Percentiles rank a stretch among this genome's conserved stretches.
Conservation (phyloP, 139 green algal genomes). For the Microglena sp. region DNA sequence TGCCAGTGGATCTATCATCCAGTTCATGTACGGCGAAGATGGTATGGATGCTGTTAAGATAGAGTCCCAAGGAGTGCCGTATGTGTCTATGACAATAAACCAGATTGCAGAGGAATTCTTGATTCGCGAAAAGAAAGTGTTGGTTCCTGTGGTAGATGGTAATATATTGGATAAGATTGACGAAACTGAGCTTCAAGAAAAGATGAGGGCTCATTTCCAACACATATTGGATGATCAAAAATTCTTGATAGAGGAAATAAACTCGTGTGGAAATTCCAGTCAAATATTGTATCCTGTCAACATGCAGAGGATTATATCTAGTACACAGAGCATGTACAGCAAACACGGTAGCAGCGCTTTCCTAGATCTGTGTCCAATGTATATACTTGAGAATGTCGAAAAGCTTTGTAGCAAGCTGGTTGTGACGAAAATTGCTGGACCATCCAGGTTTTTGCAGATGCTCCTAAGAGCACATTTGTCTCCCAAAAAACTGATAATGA, state of each 20-base stretch:
- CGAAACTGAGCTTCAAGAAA: too few relatives aligned
- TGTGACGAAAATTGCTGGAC: too few relatives aligned
- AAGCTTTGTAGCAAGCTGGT: too few relatives aligned
- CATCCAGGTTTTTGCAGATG: not conserved
- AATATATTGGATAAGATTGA: slow-evolving; percentile 56
- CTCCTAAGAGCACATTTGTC: too few relatives aligned
- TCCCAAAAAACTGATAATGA: too few relatives aligned
- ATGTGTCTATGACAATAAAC: slow-evolving; percentile 44
- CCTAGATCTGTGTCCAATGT: too few relatives aligned
- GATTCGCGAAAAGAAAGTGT: too few relatives aligned
- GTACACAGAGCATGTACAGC: too few relatives aligned
- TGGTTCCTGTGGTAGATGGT: too few relatives aligned
- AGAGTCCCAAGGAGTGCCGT: slow-evolving; percentile 75
- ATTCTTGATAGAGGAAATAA: not conserved
- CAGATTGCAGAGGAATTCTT: too few relatives aligned
- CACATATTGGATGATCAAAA: not conserved
- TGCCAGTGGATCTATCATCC: slow-evolving; percentile 69
- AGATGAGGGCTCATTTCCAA: not conserved
- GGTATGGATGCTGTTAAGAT: slow-evolving; percentile 89
- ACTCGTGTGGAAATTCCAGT: not conserved
- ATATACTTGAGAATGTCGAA: too few relatives aligned
- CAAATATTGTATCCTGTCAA: not conserved
- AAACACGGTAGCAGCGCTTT: too few relatives aligned
- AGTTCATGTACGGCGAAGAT: slow-evolving; percentile 97
- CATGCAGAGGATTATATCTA: not conserved